Evolutionary conservation across 2,329 filamentous ascomycete genomes (phyloP).

Genomic region (Pseudogymnoascus sp.): DNA sequence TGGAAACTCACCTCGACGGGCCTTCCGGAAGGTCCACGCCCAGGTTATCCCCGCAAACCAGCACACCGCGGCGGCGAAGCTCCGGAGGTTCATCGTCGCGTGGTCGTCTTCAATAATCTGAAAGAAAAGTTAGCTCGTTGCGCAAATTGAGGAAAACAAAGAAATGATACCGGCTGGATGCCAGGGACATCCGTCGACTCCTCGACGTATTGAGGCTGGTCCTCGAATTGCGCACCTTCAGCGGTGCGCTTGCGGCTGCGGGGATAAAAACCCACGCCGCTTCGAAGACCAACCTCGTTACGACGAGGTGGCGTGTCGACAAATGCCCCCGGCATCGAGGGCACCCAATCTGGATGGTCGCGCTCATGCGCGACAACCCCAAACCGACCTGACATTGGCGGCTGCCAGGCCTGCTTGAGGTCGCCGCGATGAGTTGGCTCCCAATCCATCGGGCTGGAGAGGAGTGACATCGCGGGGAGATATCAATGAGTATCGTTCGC

Average conservation of each 20-base stretch:
- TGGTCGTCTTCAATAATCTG: not conserved
- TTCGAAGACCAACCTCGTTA: not conserved
- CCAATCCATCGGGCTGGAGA: not conserved
- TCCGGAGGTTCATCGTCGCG: not conserved
- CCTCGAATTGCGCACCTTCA: not conserved
- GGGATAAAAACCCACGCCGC: not conserved
- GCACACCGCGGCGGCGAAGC: not conserved
- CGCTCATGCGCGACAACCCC: not conserved
- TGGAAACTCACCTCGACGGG: not conserved
- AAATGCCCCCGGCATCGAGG: not conserved
- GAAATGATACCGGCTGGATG: constrained; percentile 3
- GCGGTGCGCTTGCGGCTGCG: not conserved
- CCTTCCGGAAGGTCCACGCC: not conserved
- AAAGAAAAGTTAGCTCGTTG: constrained; percentile 5
- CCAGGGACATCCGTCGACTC: not conserved
- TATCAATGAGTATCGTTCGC: not conserved
- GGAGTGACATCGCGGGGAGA: not conserved
- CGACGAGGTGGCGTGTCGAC: not conserved
- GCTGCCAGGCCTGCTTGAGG: not conserved
- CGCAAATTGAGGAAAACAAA: not conserved
- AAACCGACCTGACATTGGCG: not conserved
- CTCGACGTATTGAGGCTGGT: not conserved
- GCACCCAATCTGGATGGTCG: not conserved
- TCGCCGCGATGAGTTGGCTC: not conserved
- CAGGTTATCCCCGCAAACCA: not conserved